These are phyloP conservation scores for Colletotrichum higginsianum DNA, from an alignment of 2,329 filamentous ascomycete species.

Conservation along the genomic window DNA sequence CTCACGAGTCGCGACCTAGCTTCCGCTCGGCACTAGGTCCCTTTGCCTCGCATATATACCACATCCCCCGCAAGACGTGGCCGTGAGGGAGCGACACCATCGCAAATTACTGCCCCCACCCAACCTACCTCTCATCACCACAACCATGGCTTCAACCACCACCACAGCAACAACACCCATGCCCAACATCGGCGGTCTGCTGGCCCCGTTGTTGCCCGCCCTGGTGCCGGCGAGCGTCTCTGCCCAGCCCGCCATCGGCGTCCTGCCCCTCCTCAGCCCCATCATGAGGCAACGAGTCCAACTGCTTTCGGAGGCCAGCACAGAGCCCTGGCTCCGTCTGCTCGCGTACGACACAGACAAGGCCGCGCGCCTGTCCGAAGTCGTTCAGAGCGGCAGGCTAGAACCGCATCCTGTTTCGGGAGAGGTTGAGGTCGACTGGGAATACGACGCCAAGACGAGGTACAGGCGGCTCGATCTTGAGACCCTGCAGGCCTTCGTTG, in stretches of 20 bases:
- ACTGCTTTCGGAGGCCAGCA: constrained; percentile 71
- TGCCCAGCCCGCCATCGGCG: constrained; percentile 67
- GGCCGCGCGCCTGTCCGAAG: constrained; percentile 70
- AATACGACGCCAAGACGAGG: constrained; percentile 72
- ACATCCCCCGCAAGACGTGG: constrained; percentile 18
- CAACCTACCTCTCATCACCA: constrained; percentile 7
- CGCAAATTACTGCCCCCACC: neutral
- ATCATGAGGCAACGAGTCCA: constrained; percentile 77
- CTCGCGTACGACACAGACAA: constrained; percentile 77
- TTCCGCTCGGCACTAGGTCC: constrained; percentile 15
- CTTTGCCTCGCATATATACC: constrained; percentile 25
- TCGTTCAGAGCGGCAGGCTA: constrained; percentile 74
- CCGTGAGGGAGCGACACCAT: neutral
- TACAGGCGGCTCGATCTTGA: constrained; percentile 82
- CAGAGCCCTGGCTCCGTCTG: constrained; percentile 81
- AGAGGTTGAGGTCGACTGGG: constrained; percentile 82
- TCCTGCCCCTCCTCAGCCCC: constrained; percentile 74
- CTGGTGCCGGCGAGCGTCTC: constrained; percentile 73
- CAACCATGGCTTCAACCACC: constrained; percentile 48
- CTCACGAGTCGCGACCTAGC: constrained; percentile 20
- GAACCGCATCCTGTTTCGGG: constrained; percentile 88
- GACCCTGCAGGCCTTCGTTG: constrained; percentile 79
- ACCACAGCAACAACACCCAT: constrained; percentile 43
- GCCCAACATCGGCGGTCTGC: constrained; percentile 60
- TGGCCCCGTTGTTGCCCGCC: constrained; percentile 72